These are phyloP conservation scores for Kalanchoe fedtschenkoi DNA, from an alignment of 164 flowering plant species.

Conservation along the genomic window DNA sequence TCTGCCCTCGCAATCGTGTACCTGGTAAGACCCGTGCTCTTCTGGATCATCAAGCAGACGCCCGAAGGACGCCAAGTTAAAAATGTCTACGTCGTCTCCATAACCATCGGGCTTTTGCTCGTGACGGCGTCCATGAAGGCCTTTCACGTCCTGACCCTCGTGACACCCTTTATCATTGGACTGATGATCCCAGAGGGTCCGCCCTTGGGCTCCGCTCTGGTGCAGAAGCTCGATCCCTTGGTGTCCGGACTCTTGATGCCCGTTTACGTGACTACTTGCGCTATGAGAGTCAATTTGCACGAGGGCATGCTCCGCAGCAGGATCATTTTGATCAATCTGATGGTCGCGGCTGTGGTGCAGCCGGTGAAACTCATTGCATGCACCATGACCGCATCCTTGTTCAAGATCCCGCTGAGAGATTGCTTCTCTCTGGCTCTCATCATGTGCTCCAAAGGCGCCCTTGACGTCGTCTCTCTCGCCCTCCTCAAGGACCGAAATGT, in stretches of 20 bases:
- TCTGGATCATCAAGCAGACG: constrained; percentile 19
- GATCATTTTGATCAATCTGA: neutral
- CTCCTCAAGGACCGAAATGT: constrained; percentile 9
- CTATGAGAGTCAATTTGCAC: constrained; percentile 2
- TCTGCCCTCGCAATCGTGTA: neutral
- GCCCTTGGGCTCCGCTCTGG: constrained; percentile 30
- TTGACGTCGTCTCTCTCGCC: constrained; percentile 10
- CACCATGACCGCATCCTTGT: constrained; percentile 6
- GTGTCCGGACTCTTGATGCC: constrained; percentile 19
- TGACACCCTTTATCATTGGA: constrained; percentile 28
- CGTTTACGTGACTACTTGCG: constrained; percentile 5
- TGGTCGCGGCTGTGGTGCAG: neutral
- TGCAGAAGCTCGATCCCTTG: constrained; percentile 23
- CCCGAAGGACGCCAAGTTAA: constrained; percentile 23
- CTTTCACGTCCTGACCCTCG: neutral
- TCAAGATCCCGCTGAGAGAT: constrained; percentile 13
- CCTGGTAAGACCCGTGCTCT: constrained; percentile 16
- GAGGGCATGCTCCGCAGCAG: neutral
- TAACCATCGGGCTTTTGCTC: constrained; percentile 10
- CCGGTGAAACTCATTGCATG: constrained; percentile 10
- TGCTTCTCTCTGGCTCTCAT: constrained; percentile 13
- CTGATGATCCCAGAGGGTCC: constrained; percentile 41
- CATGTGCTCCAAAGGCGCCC: constrained; percentile 16
- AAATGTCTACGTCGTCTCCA: neutral
- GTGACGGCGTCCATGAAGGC: neutral